Evolutionary conservation across 352 stramenopile species (phyloP).

Genomic region (Globisporangium camurandrum): DNA sequence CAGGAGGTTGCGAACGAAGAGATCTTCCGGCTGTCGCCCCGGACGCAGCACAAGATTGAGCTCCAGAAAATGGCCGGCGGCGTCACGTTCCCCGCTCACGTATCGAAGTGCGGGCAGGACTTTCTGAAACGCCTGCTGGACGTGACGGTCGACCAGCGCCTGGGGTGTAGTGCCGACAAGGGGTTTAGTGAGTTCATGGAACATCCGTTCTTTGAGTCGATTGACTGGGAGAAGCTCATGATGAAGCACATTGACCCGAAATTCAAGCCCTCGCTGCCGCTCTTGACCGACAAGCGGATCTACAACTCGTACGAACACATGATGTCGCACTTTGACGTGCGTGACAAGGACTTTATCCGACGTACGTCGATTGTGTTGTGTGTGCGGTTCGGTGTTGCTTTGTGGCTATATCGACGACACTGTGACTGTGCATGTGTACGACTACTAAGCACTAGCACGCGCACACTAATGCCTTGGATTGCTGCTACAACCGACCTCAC

Average conservation of each 20-base stretch:
- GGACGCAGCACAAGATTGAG: constrained; percentile 73
- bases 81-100: constrained; percentile 48
- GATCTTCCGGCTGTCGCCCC: constrained; percentile 60
- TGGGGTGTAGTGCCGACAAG: constrained; percentile 67
- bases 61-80: constrained; percentile 75
- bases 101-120: constrained; percentile 57
- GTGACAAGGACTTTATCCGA: constrained; percentile 80
- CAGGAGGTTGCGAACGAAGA: constrained; percentile 76
- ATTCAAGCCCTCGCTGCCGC: constrained; percentile 58
- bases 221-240: constrained; percentile 85
- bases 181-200: constrained; percentile 84
- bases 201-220: constrained; percentile 81
- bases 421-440: too few species aligned
- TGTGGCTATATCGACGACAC: too few species aligned
- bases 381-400: too few species aligned
- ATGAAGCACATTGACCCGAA: constrained; percentile 84
- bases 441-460: not conserved
- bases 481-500: not conserved
- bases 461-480: not conserved
- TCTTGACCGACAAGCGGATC: constrained; percentile 73
- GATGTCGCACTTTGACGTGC: constrained; percentile 84
- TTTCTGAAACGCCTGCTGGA: constrained; percentile 82
- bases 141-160: constrained; percentile 54
- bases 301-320: constrained; percentile 84
- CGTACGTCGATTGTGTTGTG: constrained; percentile 30